Percentiles rank a stretch among this genome's conserved stretches.
phyloP scores from a whole-genome alignment of 1,284 basidiomycete species.

The Testicularia cyperi region DNA sequence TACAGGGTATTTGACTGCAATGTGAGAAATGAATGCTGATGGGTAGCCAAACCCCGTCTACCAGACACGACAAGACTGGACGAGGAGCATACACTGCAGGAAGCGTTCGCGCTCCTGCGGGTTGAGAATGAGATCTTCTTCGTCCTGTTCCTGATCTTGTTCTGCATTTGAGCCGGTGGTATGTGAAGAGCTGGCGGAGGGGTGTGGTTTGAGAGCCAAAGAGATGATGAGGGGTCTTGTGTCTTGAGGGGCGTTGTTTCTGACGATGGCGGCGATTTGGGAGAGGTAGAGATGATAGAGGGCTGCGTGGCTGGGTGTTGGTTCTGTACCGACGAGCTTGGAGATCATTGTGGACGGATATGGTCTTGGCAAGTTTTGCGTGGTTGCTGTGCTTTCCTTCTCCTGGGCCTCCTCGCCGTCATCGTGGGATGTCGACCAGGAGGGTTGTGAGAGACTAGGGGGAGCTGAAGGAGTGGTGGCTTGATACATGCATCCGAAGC shows the following conservation, averaged over 20 bases:
- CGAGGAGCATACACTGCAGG: constrained; percentile 1
- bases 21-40: too few relatives aligned
- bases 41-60: too few relatives aligned
- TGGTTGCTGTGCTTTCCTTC: neutral
- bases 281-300: constrained; percentile 79
- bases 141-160: constrained; percentile 51
- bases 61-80: constrained; percentile 2
- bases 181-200: neutral
- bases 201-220: constrained; percentile 14
- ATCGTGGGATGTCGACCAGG: too few relatives aligned
- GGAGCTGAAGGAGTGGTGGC: constrained; percentile 7
- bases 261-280: constrained; percentile 81
- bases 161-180: neutral
- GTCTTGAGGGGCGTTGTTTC: constrained; percentile 63
- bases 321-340: constrained; percentile 71
- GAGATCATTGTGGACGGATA: constrained; percentile 74
- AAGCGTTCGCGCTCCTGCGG: constrained; percentile 1
- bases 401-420: too few relatives aligned
- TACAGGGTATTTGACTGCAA: too few relatives aligned
- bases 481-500: constrained; percentile 39
- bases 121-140: constrained; percentile 38
- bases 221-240: constrained; percentile 28
- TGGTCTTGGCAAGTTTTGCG: constrained; percentile 64
- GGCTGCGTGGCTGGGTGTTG: constrained; percentile 68
- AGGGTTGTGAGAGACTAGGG: neutral